Conservation (phyloP, 2,329 filamentous ascomycete genomes). For the Apiospora arundinis region DNA sequence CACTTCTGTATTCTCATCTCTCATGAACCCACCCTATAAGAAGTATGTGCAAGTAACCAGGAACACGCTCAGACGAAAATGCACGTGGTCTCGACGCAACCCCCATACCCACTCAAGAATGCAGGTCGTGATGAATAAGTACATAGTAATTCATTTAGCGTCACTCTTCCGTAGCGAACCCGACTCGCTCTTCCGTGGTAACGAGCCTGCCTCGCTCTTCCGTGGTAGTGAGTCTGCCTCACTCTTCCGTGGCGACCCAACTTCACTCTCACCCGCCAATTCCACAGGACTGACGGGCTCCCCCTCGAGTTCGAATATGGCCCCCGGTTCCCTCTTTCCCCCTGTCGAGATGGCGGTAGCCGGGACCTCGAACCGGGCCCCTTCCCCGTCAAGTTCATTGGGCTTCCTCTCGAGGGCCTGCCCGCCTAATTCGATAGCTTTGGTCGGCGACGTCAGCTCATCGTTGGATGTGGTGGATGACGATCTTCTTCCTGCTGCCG, state of each 20-base stretch:
- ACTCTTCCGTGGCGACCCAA: not conserved
- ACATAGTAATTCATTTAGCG: not conserved
- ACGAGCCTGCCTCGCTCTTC: not conserved
- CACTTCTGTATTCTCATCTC: not conserved
- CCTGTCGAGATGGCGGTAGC: conserved; percentile 15
- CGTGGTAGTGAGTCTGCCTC: not conserved
- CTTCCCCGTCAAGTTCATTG: not conserved
- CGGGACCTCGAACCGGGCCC: not conserved
- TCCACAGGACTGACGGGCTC: conserved; percentile 2
- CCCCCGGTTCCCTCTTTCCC: conserved; percentile 10
- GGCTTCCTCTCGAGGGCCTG: conserved; percentile 10
- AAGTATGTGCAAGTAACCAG: not conserved
- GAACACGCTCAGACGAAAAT: not conserved
- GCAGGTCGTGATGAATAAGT: not conserved
- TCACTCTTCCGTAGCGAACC: not conserved
- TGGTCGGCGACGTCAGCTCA: not conserved
- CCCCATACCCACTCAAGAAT: not conserved
- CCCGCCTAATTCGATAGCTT: not conserved
- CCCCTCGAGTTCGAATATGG: conserved; percentile 22
- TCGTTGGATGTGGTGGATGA: not conserved
- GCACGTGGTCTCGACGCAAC: not conserved
- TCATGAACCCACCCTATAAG: not conserved
- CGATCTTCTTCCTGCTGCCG: not conserved
- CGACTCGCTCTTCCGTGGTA: not conserved
- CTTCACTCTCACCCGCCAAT: not conserved